Conservation (phyloP, 208 protist genomes). For the Leishmania arabica region DNA sequence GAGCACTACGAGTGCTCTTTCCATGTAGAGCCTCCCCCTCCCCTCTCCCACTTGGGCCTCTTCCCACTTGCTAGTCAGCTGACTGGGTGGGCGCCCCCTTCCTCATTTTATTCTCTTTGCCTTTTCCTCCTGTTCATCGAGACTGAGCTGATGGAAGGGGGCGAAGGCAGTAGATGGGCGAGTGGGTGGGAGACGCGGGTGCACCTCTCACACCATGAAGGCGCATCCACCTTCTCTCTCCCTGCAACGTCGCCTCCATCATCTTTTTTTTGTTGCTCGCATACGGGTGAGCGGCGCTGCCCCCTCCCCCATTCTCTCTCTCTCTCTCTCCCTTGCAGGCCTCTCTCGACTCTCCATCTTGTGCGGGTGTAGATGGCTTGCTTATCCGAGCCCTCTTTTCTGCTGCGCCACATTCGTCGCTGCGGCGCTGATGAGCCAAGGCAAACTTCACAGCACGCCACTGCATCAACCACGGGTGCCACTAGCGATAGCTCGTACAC, state of each 20-base stretch:
- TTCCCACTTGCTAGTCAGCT: background rate
- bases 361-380: background rate
- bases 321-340: background rate
- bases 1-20: background rate
- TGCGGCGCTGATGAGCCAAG: background rate
- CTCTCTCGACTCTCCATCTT: background rate
- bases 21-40: background rate
- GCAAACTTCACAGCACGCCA: background rate
- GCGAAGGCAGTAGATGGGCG: background rate
- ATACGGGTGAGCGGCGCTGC: background rate
- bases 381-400: slow-evolving; percentile 8
- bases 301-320: background rate
- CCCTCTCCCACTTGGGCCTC: background rate
- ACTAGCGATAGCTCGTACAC: background rate
- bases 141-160: background rate
- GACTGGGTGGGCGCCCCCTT: background rate
- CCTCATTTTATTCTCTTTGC: background rate
- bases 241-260: background rate
- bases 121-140: background rate
- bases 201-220: background rate
- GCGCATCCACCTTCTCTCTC: background rate
- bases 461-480: background rate
- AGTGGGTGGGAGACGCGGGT: background rate
- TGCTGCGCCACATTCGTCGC: slow-evolving; percentile 24
- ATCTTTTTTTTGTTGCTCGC: background rate